A percentile compares a stretch with the other conserved stretches of the same genome.
These are phyloP conservation scores for Knoxdaviesia proteae DNA, from an alignment of 2,329 filamentous ascomycete genomes.

Conservation along the genomic window DNA sequence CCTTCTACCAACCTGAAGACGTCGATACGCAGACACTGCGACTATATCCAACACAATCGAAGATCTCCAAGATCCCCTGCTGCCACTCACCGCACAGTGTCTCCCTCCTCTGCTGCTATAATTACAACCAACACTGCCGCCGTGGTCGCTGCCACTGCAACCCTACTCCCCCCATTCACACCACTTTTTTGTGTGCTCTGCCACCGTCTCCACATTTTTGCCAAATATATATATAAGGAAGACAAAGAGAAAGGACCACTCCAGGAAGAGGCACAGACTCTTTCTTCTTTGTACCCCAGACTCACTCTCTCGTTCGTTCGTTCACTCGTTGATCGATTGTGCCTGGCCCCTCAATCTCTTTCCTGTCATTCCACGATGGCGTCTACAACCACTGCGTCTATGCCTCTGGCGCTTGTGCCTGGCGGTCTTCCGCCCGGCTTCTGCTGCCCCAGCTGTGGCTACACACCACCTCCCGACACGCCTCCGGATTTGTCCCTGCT, in stretches of 20 bases:
- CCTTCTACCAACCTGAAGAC: neutral
- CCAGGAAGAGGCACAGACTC: neutral
- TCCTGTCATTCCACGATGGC: neutral
- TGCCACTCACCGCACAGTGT: too few species aligned
- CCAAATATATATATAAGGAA: too few species aligned
- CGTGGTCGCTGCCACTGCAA: neutral
- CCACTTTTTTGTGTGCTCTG: neutral
- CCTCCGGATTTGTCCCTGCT: constrained; percentile 5
- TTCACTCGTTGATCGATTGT: neutral
- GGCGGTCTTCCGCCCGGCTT: constrained; percentile 9
- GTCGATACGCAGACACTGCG: neutral
- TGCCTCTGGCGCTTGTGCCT: constrained; percentile 2
- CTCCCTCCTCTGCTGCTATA: neutral
- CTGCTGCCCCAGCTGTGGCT: constrained; percentile 32
- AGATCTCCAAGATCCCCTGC: too few species aligned
- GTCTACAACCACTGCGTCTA: constrained; percentile 1
- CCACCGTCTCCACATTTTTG: neutral
- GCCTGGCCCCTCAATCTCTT: neutral
- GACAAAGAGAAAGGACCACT: too few species aligned
- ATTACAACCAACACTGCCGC: neutral
- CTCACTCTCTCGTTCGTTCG: neutral
- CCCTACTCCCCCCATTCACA: neutral
- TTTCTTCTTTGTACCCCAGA: neutral
- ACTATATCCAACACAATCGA: neutral
- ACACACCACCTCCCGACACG: constrained; percentile 13